These are phyloP conservation scores for Cupressus sempervirens DNA, from an alignment of 75 land plant genomes.

Conservation along the genomic window DNA sequence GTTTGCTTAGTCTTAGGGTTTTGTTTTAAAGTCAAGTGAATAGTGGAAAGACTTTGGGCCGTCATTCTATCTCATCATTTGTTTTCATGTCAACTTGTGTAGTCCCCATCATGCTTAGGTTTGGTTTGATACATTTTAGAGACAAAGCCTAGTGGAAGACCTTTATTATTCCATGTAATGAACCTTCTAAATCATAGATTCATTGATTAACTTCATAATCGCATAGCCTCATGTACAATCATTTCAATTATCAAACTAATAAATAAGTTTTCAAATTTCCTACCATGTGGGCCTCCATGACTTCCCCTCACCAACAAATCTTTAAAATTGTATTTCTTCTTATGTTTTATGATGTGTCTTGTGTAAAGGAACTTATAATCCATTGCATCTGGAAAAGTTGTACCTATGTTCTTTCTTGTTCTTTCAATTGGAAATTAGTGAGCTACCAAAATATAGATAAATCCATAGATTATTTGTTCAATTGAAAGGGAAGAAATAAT, in stretches of 20 bases:
- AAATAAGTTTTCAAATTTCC: background rate
- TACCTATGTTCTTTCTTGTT: too few species aligned
- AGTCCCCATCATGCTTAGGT: background rate
- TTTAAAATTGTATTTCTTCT: background rate
- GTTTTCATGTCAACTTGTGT: background rate
- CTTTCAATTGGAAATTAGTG: too few species aligned
- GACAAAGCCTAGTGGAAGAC: conserved; percentile 3
- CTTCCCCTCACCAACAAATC: background rate
- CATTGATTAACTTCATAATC: background rate
- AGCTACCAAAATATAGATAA: too few species aligned
- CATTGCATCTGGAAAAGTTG: too few species aligned
- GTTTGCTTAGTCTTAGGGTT: background rate
- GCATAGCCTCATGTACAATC: background rate
- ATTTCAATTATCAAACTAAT: background rate
- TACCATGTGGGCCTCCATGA: background rate
- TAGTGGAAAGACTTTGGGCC: background rate
- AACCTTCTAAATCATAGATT: background rate
- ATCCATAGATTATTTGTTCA: too few species aligned
- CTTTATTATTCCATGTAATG: background rate
- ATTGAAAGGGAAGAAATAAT: too few species aligned
- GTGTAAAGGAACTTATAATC: too few species aligned
- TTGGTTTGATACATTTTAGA: background rate
- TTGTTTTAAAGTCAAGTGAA: background rate
- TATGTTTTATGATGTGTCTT: too few species aligned
- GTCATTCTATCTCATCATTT: background rate